phyloP scores from a whole-genome alignment of 371 early-diverging fungal species.

The Vairimorpha apis region DNA sequence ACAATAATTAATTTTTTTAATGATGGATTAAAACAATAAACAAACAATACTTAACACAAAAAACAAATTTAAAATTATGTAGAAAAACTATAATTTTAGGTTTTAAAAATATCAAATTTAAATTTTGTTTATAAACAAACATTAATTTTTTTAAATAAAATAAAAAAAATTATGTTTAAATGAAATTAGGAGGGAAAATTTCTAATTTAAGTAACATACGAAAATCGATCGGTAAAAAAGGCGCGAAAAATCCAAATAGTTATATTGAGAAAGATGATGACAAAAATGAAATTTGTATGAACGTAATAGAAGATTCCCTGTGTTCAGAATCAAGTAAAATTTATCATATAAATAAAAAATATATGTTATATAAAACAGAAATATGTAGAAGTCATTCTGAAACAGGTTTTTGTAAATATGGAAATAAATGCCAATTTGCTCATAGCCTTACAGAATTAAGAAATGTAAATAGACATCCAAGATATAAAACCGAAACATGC shows the following conservation, averaged over 20 bases:
- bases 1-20: no score
- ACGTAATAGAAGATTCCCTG: not conserved
- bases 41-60: not conserved
- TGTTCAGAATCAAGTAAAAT: not conserved
- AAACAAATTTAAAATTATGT: not conserved
- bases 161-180: not conserved
- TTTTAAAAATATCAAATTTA: no score
- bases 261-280: not conserved
- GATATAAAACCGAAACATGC: conserved; percentile 81
- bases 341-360: conserved; percentile 64
- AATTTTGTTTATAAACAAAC: conserved; percentile 14
- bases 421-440: conserved; percentile 85
- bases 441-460: conserved; percentile 74
- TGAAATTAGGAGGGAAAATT: conserved; percentile 7
- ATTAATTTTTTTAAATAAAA: not conserved
- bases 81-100: no score
- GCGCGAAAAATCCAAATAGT: not conserved
- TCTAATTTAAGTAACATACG: conserved; percentile 16
- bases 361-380: conserved; percentile 84
- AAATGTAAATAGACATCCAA: conserved; percentile 73
- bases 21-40: no score
- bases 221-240: no score
- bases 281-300: not conserved
- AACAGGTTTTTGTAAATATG: conserved; percentile 79
- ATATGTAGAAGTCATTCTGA: conserved; percentile 80